These are phyloP conservation scores for Botrytis squamosa DNA, from an alignment of 2,329 filamentous ascomycete genomes.

Conservation along the genomic window DNA sequence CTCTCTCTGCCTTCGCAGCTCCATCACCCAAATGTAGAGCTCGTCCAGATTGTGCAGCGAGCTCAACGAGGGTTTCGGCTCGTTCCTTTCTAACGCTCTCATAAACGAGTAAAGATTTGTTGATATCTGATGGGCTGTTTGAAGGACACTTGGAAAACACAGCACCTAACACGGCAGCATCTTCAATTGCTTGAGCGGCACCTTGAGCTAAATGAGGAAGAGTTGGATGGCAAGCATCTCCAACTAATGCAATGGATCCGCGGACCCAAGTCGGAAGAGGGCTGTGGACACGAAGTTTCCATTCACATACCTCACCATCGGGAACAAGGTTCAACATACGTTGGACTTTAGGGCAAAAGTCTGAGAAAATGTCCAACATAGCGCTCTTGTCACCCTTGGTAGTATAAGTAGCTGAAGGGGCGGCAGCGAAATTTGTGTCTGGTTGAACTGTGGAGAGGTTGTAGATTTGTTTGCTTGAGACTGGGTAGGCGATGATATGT, in stretches of 20 bases:
- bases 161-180: conserved; percentile 59
- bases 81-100: conserved; percentile 56
- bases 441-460: conserved; percentile 64
- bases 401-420: conserved; percentile 60
- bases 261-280: conserved; percentile 58
- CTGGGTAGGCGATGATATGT: conserved; percentile 77
- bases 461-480: conserved; percentile 64
- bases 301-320: conserved; percentile 63
- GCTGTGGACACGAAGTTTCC: conserved; percentile 59
- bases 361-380: conserved; percentile 60
- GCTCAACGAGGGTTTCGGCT: conserved; percentile 50
- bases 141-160: conserved; percentile 46
- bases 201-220: conserved; percentile 68
- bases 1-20: conserved; percentile 57
- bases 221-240: conserved; percentile 67
- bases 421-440: conserved; percentile 58
- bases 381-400: conserved; percentile 59
- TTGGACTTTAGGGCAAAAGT: conserved; percentile 59
- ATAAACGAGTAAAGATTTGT: conserved; percentile 52
- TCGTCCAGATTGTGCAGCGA: conserved; percentile 51
- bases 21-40: conserved; percentile 58
- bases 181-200: conserved; percentile 67
- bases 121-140: conserved; percentile 42
- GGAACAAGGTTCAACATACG: conserved; percentile 60
- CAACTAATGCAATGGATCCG: conserved; percentile 55